Evolutionary conservation across 2,329 filamentous ascomycete species (phyloP), one percentile per base, ranked within the genome.

Genomic region (Zasmidium angulare): DNA sequence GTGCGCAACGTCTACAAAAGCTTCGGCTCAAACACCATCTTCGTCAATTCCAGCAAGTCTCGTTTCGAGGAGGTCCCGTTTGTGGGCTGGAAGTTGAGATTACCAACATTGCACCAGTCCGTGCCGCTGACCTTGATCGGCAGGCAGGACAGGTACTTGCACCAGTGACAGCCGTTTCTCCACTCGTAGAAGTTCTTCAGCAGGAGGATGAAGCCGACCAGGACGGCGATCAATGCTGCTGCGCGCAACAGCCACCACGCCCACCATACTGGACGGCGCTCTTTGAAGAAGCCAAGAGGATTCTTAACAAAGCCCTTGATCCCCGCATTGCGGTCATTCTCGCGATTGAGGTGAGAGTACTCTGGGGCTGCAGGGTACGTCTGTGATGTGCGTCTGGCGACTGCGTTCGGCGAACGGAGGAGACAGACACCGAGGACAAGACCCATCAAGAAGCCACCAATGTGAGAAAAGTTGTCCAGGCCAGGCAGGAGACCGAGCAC

Each of bases 401-500:
- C 60, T 1, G 86, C 82, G 64, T 92, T 90, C 1, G 95, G 95
- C 2, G 93, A 97, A 72, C 93, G 92, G 62, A 99, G 81, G 24
- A 99, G 82, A 63, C 88, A 96, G 53, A 98, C 82, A 12, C 95
- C 95, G 1, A 97, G 84, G 0, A 88, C 89, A 6, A 99, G 78
- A 0, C 95, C 95, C 86, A 96, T 96, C 53, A 96, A 77, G 74
- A 98, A 97, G 1, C 95, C 95, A 56, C 95, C 95, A 63, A 99
- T 97, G 68, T 99, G 95, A 17, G 91, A 90, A 75, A 98, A 99
- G 76, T 99, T 99, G 80, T 99, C 95, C 50, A 99, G 78, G 9
- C 93, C 93, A 0, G 95, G 95, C 1, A 99, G 82, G 2, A 99
- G 83, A 31, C 95, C 95, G 1, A 99, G 84, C 17, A 95, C 91